A percentile compares a stretch with the other conserved stretches of the same genome.
Conservation (phyloP, 129 eudicot genomes). For the Escallonia rubra region DNA sequence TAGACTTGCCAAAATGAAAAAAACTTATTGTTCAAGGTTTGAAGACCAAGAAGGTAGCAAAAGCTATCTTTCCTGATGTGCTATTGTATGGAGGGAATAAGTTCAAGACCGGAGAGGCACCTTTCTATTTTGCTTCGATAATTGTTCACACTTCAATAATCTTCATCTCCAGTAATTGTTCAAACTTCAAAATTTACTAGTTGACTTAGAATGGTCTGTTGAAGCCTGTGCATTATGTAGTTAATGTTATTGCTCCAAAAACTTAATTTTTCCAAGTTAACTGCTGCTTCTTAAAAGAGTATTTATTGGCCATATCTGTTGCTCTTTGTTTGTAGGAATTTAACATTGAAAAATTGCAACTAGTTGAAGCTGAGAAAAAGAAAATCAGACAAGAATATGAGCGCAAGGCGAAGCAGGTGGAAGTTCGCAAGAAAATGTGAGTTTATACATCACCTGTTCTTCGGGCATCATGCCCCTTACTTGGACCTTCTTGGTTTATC, state of each 20-base stretch:
- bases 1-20: too few relatives aligned
- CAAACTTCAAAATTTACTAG: too few relatives aligned
- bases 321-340: conserved; percentile 48
- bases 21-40: too few relatives aligned
- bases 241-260: too few relatives aligned
- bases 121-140: background rate
- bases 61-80: background rate
- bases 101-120: background rate
- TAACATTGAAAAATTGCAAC: conserved; percentile 72
- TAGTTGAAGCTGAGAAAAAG: conserved; percentile 79
- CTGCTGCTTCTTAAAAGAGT: too few relatives aligned
- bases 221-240: too few relatives aligned
- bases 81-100: background rate
- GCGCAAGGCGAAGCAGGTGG: conserved; percentile 75
- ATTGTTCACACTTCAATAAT: too few relatives aligned
- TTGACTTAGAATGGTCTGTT: too few relatives aligned
- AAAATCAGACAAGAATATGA: conserved; percentile 68
- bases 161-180: too few relatives aligned
- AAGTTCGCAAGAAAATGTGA: conserved; percentile 75
- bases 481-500: background rate
- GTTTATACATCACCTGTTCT: conserved; percentile 4
- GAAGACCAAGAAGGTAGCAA: too few relatives aligned
- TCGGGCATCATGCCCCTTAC: background rate
- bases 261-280: too few relatives aligned
- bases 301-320: background rate